Evolutionary conservation across 352 stramenopile genomes (phyloP).

Genomic region (Globisporangium alternatum): DNA sequence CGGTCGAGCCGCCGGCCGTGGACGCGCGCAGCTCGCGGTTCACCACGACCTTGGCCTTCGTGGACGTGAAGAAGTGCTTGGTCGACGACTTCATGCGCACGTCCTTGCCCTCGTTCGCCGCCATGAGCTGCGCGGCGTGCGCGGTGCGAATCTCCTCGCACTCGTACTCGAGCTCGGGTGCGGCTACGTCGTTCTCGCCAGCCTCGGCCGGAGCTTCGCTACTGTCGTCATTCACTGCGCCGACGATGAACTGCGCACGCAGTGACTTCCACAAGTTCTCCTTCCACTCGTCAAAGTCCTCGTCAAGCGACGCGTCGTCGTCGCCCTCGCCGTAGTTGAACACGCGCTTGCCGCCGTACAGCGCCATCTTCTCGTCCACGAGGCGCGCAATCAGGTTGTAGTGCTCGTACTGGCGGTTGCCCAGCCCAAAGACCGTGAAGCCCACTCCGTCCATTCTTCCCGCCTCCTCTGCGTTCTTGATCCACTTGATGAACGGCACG

Average conservation of each 20-base stretch:
- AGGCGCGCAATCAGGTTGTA: slow-evolving; percentile 96
- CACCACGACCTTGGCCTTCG: slow-evolving; percentile 79
- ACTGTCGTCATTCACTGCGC: slow-evolving; percentile 19
- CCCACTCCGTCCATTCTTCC: slow-evolving; percentile 61
- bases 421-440: slow-evolving; percentile 97
- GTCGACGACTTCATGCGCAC: slow-evolving; percentile 74
- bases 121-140: slow-evolving; percentile 16
- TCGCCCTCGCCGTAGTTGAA: slow-evolving; percentile 94
- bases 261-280: slow-evolving; percentile 88
- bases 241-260: slow-evolving; percentile 57
- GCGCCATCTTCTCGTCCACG: slow-evolving; percentile 86
- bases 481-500: slow-evolving; percentile 88
- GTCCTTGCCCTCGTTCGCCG: slow-evolving; percentile 15
- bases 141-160: slow-evolving; percentile 38
- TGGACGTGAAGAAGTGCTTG: slow-evolving; percentile 90
- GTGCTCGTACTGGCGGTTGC: slow-evolving; percentile 98
- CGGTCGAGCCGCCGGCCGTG: slow-evolving; percentile 76
- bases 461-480: slow-evolving; percentile 71
- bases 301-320: slow-evolving; percentile 94
- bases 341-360: slow-evolving; percentile 82
- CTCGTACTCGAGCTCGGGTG: slow-evolving; percentile 64
- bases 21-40: slow-evolving; percentile 89
- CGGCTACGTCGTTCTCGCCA: slow-evolving; percentile 18
- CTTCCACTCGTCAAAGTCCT: slow-evolving; percentile 95
- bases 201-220: background rate